Conservation (phyloP, 164 flowering plant species). For the Magnolia changhungtana region DNA sequence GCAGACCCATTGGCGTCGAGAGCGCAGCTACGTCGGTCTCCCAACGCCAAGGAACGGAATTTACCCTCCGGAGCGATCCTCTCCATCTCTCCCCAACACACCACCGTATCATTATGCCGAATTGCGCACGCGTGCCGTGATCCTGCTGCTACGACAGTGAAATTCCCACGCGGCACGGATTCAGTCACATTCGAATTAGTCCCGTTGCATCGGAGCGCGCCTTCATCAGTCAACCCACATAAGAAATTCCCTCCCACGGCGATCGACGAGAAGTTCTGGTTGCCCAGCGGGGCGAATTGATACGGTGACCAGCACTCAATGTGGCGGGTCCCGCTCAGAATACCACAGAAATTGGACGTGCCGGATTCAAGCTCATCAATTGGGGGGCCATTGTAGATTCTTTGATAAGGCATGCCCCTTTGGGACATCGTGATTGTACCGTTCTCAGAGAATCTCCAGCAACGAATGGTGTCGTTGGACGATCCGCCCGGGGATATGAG, state of each 20-base stretch:
- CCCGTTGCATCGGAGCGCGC: constrained; percentile 39
- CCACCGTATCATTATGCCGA: constrained; percentile 25
- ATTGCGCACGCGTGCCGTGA: constrained; percentile 60
- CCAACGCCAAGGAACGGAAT: constrained; percentile 57
- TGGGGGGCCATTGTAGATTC: constrained; percentile 46
- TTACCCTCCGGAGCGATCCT: constrained; percentile 26
- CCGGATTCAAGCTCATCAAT: constrained; percentile 47
- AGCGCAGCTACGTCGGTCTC: constrained; percentile 59
- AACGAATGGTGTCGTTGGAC: constrained; percentile 30
- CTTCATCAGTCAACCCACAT: constrained; percentile 48
- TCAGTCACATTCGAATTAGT: constrained; percentile 1
- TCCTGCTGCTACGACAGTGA: constrained; percentile 50
- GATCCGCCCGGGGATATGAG: constrained; percentile 16
- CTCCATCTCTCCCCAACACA: constrained; percentile 63
- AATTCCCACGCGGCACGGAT: constrained; percentile 28
- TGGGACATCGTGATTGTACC: constrained; percentile 7
- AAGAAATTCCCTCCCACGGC: constrained; percentile 62
- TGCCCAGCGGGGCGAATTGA: not conserved
- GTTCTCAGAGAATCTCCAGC: constrained; percentile 59
- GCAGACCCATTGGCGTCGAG: constrained; percentile 36
- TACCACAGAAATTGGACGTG: constrained; percentile 49
- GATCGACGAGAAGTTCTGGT: constrained; percentile 26
- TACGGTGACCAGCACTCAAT: constrained; percentile 63
- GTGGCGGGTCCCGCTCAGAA: constrained; percentile 20
- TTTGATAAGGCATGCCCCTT: constrained; percentile 13